Base-by-base conservation (phyloP, 768 basidiomycete genomes). In the Omphalotus guepiniiformis region DNA sequence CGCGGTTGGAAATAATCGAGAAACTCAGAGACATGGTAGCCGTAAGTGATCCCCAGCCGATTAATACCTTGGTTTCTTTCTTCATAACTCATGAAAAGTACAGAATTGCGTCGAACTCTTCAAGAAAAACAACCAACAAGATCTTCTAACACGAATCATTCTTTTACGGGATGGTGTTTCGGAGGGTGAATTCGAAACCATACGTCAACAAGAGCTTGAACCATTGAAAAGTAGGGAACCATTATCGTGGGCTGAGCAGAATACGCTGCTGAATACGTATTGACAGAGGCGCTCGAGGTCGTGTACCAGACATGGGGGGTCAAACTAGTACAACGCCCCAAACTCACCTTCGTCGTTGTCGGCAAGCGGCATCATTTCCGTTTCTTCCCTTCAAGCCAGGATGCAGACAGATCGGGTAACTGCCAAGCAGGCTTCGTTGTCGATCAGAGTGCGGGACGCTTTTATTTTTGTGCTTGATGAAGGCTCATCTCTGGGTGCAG, bases 391-490 rank as follows among this genome's bases (percentile, higher is more conserved):
- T 43, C 42, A 5, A 45, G 47, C 0, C 52, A 54, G 8, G 67
- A 75, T 12, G 66, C 61, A 2, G 82, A 84, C 47, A 59, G 62
- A 37, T 75, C 71, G 49, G 82, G 82, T 1, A 84, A 84, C 48
- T 80, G 78, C 51, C 73, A 65, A 1, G 79, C 82, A 2, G 82
- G 82, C 6, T 80, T 80, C 5, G 79, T 83, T n/a, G 73, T 82
- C 26, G 82, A 84, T 48, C 67, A 50, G 52, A 59, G 63, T 59
- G 27, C 26, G 41, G 34, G 23, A 29, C n/a, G n/a, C n/a, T 22
- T 16, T 16, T 8, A 23, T 28, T 18, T 4, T 32, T 29, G 12
- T 18, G 21, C 29, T 25, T 28, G 7, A 25, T n/a, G 11, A 69
- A 69, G 25, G 4, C 29, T 21, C 11, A 15, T 34, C 19, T 8